Percentiles rank a stretch among this genome's conserved stretches.
These are phyloP conservation scores for Epichloe festucae DNA, from an alignment of 2,329 filamentous ascomycete species.

Conservation along the genomic window DNA sequence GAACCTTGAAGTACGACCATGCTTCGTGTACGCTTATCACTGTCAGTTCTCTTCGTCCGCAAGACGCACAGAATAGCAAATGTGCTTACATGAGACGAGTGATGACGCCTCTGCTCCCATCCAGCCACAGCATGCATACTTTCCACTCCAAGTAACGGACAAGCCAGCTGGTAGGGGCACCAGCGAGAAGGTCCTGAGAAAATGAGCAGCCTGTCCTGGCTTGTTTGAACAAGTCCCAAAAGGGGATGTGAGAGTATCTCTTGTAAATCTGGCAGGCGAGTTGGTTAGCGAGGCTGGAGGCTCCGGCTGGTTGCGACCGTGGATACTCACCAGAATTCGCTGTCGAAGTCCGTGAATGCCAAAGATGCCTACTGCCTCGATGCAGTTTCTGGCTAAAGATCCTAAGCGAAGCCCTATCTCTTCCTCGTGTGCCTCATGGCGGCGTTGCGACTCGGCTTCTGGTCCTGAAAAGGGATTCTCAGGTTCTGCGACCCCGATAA, in stretches of 20 bases:
- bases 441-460: constrained; percentile 27
- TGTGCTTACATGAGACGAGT: constrained; percentile 17
- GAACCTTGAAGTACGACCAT: constrained; percentile 32
- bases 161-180: constrained; percentile 18
- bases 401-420: constrained; percentile 27
- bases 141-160: constrained; percentile 16
- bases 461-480: constrained; percentile 30
- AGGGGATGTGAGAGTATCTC: constrained; percentile 34
- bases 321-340: constrained; percentile 35
- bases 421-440: constrained; percentile 35
- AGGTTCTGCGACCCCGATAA: constrained; percentile 48
- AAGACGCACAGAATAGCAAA: background rate
- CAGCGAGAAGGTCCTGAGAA: constrained; percentile 19
- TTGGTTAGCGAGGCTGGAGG: constrained; percentile 2
- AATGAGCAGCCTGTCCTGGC: constrained; percentile 17
- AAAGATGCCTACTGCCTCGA: constrained; percentile 34
- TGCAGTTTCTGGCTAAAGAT: constrained; percentile 19
- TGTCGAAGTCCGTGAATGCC: constrained; percentile 40
- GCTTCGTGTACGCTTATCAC: constrained; percentile 16
- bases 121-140: constrained; percentile 14
- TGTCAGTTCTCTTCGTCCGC: constrained; percentile 5
- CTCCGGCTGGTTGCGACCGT: background rate
- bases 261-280: constrained; percentile 33
- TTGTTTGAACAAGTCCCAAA: constrained; percentile 28
- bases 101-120: constrained; percentile 8